Evolutionary conservation across 2,329 filamentous ascomycete genomes (phyloP).

Genomic region (Harringtonia aguacate): DNA sequence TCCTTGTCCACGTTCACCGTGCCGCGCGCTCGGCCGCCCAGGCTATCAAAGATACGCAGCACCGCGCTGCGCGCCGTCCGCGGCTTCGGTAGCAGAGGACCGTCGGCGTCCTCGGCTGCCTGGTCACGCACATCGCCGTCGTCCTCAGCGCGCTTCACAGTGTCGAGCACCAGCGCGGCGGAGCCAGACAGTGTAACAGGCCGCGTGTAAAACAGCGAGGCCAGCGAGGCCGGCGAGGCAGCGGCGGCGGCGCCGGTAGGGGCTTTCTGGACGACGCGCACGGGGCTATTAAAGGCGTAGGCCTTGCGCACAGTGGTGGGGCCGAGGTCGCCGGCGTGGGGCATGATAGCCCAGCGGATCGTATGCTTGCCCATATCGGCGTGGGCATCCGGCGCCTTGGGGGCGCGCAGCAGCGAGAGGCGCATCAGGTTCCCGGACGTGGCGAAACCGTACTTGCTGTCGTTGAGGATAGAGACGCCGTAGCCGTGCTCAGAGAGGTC

Average conservation of each 20-base stretch:
- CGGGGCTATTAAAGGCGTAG: conserved; percentile 56
- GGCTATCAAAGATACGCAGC: conserved; percentile 74
- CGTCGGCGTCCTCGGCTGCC: conserved; percentile 20
- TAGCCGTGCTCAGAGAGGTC: conserved; percentile 60
- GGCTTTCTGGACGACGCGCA: conserved; percentile 21
- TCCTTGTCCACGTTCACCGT: conserved; percentile 44
- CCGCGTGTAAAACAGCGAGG: conserved; percentile 11
- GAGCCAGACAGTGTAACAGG: conserved; percentile 47
- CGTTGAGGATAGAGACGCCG: conserved; percentile 58
- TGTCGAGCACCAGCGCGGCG: conserved; percentile 68
- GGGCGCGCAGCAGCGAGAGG: conserved; percentile 50
- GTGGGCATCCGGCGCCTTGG: conserved; percentile 58
- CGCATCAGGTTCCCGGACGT: conserved; percentile 58
- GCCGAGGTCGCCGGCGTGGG: conserved; percentile 46
- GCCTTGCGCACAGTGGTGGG: conserved; percentile 49
- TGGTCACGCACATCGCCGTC: conserved; percentile 61
- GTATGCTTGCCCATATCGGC: conserved; percentile 58
- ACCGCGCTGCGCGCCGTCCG: conserved; percentile 71
- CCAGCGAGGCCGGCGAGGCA: conserved; percentile 8
- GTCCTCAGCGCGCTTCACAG: conserved; percentile 83
- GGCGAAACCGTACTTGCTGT: conserved; percentile 61
- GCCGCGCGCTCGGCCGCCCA: conserved; percentile 71
- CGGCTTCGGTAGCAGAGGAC: conserved; percentile 34
- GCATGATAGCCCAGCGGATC: conserved; percentile 57
- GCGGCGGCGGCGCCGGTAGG: not conserved